These are phyloP conservation scores for Inonotus obliquus DNA, from an alignment of 1,284 basidiomycete genomes.

Conservation along the genomic window DNA sequence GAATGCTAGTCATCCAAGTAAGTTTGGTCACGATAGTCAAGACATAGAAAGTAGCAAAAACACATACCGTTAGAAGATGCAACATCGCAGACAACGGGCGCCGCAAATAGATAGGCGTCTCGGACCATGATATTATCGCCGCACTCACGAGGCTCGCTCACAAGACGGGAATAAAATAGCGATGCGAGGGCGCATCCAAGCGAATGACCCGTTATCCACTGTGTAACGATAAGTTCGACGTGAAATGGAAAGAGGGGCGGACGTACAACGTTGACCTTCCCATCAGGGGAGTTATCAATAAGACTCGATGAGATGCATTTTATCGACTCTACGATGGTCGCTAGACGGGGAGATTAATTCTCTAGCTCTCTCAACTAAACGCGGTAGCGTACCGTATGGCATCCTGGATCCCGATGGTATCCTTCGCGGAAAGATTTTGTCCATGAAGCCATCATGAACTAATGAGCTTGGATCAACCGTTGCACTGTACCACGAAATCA, in stretches of 20 bases:
- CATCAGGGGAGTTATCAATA: slow-evolving; percentile 16
- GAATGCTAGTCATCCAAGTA: slow-evolving; percentile 20
- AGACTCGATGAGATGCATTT: slow-evolving; percentile 19
- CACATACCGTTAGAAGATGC: slow-evolving; percentile 21
- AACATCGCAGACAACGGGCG: slow-evolving; percentile 26
- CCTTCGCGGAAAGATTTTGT: slow-evolving; percentile 25
- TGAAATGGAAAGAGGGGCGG: background rate
- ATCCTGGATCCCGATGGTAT: slow-evolving; percentile 19
- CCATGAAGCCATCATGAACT: slow-evolving; percentile 26
- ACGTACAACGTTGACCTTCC: slow-evolving; percentile 24
- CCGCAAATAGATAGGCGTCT: slow-evolving; percentile 28
- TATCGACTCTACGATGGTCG: slow-evolving; percentile 24
- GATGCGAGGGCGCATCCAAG: slow-evolving; percentile 28
- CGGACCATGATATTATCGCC: slow-evolving; percentile 24
- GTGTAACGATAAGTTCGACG: background rate
- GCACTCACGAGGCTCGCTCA: slow-evolving; percentile 24
- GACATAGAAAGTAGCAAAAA: background rate
- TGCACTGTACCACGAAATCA: background rate
- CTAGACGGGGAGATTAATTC: background rate
- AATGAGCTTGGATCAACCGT: background rate
- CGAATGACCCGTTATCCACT: slow-evolving; percentile 31
- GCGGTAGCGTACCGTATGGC: slow-evolving; percentile 21
- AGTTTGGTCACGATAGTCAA: background rate
- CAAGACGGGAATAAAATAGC: slow-evolving; percentile 25
- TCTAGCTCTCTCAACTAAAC: background rate